These are phyloP conservation scores for Rhizopogon vesiculosus DNA, from an alignment of 768 basidiomycete species.

Conservation along the genomic window DNA sequence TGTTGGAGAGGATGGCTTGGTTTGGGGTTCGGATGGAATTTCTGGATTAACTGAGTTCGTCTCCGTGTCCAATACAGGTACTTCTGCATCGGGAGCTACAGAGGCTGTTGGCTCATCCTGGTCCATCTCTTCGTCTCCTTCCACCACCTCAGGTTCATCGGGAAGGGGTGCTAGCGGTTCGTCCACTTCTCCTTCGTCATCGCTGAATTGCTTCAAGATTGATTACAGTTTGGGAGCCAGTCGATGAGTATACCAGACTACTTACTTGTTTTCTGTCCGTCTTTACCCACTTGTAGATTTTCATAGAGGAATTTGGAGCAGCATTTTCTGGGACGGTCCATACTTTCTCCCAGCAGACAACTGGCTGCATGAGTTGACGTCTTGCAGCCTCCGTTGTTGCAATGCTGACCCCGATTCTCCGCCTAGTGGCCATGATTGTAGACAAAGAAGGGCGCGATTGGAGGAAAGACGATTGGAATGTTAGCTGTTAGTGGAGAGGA, in stretches of 20 bases:
- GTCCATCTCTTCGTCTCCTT: conserved; percentile 73
- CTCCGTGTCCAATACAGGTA: conserved; percentile 33
- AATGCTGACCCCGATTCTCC: conserved; percentile 72
- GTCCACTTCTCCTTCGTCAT: conserved; percentile 76
- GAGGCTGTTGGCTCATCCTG: conserved; percentile 51
- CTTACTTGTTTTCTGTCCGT: conserved; percentile 75
- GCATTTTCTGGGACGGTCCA: conserved; percentile 61
- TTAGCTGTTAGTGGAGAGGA: no score
- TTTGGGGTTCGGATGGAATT: conserved; percentile 44
- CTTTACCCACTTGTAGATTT: conserved; percentile 74
- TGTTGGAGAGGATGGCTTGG: conserved; percentile 64
- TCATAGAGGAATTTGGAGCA: conserved; percentile 52
- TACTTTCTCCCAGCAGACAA: conserved; percentile 80
- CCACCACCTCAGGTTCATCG: conserved; percentile 70
- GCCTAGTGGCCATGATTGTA: conserved; percentile 57
- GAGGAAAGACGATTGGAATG: not conserved
- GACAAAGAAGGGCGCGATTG: not conserved
- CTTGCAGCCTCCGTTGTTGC: conserved; percentile 79
- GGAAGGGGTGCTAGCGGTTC: conserved; percentile 80
- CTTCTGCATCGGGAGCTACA: conserved; percentile 32
- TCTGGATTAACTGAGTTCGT: conserved; percentile 29
- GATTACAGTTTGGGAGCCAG: not conserved
- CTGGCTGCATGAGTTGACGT: conserved; percentile 84
- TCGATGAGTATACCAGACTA: not conserved
- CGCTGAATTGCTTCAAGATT: conserved; percentile 71